Percentiles rank a stretch among this genome's conserved stretches.
Conservation (phyloP, 2,329 filamentous ascomycete species). For the Phaeophleospora eucalypticola region DNA sequence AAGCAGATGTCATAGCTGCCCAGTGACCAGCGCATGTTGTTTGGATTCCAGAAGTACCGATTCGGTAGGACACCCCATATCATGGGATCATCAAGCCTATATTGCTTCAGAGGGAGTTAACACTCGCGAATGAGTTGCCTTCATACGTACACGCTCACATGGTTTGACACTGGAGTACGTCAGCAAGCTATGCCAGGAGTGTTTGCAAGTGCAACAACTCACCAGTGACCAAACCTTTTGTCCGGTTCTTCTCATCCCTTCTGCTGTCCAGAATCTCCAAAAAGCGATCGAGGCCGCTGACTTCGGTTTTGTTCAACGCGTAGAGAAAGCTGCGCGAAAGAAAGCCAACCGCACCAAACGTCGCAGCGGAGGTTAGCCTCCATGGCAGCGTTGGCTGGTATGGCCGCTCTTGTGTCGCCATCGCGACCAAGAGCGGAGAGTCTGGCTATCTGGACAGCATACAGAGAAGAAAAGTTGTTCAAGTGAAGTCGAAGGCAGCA, state of each 20-base stretch:
- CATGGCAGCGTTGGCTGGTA: conserved; percentile 60
- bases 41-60: conserved; percentile 64
- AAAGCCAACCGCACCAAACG: conserved; percentile 69
- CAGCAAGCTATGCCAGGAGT: neutral
- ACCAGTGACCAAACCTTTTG: conserved; percentile 81
- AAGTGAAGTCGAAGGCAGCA: conserved; percentile 1
- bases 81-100: conserved; percentile 85
- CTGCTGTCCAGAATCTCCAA: conserved; percentile 71
- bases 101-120: conserved; percentile 11
- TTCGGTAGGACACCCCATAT: conserved; percentile 87
- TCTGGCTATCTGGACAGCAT: conserved; percentile 1
- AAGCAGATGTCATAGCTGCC: conserved; percentile 96
- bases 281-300: conserved; percentile 72
- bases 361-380: conserved; percentile 67
- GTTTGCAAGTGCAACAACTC: conserved; percentile 25
- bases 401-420: conserved; percentile 44
- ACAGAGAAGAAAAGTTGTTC: neutral
- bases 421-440: conserved; percentile 18
- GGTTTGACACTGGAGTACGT: conserved; percentile 66
- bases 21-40: conserved; percentile 80
- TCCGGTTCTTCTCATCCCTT: conserved; percentile 59
- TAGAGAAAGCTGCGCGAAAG: conserved; percentile 72
- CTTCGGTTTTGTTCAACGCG: conserved; percentile 69
- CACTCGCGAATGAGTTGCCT: conserved; percentile 13
- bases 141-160: conserved; percentile 76